Evolutionary conservation across 805 yeast genomes (phyloP), one percentile per base, ranked within the genome.

Genomic region (Ogataea paraovalis): DNA sequence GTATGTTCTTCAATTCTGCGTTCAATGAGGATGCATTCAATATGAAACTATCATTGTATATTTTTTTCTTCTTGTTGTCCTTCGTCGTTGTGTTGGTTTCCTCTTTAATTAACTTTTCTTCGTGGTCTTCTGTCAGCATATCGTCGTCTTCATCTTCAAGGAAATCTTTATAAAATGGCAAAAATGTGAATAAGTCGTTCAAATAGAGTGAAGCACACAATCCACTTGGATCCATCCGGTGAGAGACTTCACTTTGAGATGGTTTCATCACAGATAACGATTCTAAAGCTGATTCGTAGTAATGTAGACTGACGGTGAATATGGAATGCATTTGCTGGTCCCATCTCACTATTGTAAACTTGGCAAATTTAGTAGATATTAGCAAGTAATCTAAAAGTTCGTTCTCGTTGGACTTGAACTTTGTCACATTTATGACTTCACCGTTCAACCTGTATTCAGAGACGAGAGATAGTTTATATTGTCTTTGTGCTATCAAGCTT

Each of bases 221-320:
- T 23, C 72, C 70, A 44, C 72, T 74, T 0, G 96, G 87, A 48
- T 87, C 96, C 0, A 79, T 70, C 21, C 80, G 66, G 48, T 86
- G 71, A 8, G 68, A 67, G 0, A 86, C 67, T 5, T 66, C 62
- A 44, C 69, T 52, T 56, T 57, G 58, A 13, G 59, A 55, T 21
- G 65, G 55, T 20, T 66, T 66, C 45, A 74, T 80, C 42, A 74
- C 68, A 2, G 82, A 74, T 10, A 73, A 58, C 30, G 74, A 70
- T 38, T 75, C 75, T 43, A 89, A 70, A 22, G 79, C 79, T 39
- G 80, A 78, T 57, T 92, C 97, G 64, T 91, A 94, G 62, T 78
- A 89, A 67, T 94, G 99, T 44, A 94, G 69, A 43, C 96, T 86
- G 1, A 80, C 75, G 0, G 97, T 87, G 22, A 76, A 71, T n/a